Evolutionary conservation across 2,329 filamentous ascomycete genomes (phyloP).

Genomic region (Zelopaecilomyces penicillatus): DNA sequence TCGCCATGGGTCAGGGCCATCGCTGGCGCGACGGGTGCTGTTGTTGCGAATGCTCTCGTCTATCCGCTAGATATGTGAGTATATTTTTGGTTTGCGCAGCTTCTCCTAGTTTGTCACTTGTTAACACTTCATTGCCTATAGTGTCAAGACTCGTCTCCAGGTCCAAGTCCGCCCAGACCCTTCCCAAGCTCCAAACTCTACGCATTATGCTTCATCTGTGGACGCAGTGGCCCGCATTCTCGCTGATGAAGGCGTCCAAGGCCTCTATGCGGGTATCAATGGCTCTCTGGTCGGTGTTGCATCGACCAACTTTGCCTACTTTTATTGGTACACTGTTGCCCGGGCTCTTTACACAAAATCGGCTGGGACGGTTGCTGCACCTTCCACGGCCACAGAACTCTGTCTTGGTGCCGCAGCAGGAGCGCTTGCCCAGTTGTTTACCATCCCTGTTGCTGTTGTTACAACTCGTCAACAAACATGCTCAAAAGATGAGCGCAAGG

Average conservation of each 20-base stretch:
- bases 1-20: constrained; percentile 91
- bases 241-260: constrained; percentile 67
- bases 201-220: constrained; percentile 76
- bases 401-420: constrained; percentile 79
- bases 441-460: constrained; percentile 90
- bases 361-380: constrained; percentile 41
- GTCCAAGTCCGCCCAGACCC: constrained; percentile 69
- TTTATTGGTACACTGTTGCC: constrained; percentile 96
- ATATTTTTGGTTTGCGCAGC: not conserved
- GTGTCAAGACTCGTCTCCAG: constrained; percentile 92
- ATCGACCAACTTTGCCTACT: constrained; percentile 98
- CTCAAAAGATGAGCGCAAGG: constrained; percentile 72
- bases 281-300: constrained; percentile 85
- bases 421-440: constrained; percentile 88
- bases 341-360: constrained; percentile 68
- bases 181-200: constrained; percentile 30
- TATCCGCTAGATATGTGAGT: constrained; percentile 95
- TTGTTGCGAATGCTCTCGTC: constrained; percentile 88
- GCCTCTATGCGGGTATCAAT: constrained; percentile 82
- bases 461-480: constrained; percentile 96
- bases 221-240: constrained; percentile 84
- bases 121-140: constrained; percentile 29
- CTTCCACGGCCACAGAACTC: constrained; percentile 75
- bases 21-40: constrained; percentile 85
- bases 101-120: constrained; percentile 1